Conservation (phyloP, 495 filamentous ascomycete genomes). For the Neurospora tetrasperma region DNA sequence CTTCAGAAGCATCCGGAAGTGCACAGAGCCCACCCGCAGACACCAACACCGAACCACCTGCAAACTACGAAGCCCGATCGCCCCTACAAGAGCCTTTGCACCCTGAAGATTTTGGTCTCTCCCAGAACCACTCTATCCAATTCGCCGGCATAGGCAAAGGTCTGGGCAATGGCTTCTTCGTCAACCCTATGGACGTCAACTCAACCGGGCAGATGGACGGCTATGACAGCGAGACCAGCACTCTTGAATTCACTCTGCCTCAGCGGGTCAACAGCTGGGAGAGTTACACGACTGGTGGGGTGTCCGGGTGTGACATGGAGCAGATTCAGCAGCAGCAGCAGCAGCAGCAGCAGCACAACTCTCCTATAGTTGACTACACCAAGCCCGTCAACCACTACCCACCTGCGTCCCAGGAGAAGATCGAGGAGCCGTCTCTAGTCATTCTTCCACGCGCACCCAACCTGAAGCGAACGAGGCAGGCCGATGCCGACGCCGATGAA, state of each 20-base stretch:
- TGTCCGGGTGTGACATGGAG: slow-evolving; percentile 8
- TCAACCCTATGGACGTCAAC: slow-evolving; percentile 32
- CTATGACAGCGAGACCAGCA: slow-evolving; percentile 19
- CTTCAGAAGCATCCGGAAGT: slow-evolving; percentile 28
- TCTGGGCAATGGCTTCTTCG: slow-evolving; percentile 18
- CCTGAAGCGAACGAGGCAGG: background rate
- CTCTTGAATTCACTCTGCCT: slow-evolving; percentile 8
- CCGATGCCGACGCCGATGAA: slow-evolving; percentile 8
- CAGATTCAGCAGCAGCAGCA: background rate
- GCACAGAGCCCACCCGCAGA: slow-evolving; percentile 28
- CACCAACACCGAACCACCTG: slow-evolving; percentile 15
- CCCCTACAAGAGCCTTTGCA: slow-evolving; percentile 8
- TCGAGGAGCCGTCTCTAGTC: slow-evolving; percentile 10
- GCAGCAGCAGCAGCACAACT: background rate
- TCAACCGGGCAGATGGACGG: slow-evolving; percentile 22
- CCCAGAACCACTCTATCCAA: slow-evolving; percentile 10
- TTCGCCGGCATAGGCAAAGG: slow-evolving; percentile 22
- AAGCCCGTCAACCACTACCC: slow-evolving; percentile 15
- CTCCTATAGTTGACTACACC: background rate
- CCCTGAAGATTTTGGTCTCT: slow-evolving; percentile 14
- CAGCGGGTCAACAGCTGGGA: slow-evolving; percentile 9
- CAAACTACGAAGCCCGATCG: slow-evolving; percentile 29
- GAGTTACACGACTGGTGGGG: slow-evolving; percentile 8
- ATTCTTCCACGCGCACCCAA: slow-evolving; percentile 12
- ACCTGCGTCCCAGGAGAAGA: slow-evolving; percentile 21